Conservation (phyloP, 106 monocot genomes). For the Acanthochlamys bracteata region DNA sequence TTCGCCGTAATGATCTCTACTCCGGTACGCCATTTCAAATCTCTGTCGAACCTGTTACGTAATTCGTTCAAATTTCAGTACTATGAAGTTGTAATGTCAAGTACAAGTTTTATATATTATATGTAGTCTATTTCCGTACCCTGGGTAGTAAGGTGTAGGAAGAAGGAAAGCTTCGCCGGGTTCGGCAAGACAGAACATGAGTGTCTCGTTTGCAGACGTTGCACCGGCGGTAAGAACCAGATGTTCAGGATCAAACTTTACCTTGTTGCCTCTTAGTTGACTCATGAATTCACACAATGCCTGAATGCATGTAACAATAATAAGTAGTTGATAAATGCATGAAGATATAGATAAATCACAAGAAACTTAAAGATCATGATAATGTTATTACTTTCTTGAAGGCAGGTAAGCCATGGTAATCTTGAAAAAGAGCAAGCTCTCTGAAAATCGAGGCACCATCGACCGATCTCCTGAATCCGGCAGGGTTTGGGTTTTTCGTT, state of each 20-base stretch:
- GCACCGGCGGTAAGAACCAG: conserved; percentile 61
- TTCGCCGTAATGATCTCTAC: conserved; percentile 44
- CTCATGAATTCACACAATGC: conserved; percentile 30
- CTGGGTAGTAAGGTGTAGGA: conserved; percentile 66
- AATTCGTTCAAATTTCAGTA: too few relatives aligned
- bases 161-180: conserved; percentile 73
- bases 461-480: conserved; percentile 17
- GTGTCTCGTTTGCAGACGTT: conserved; percentile 63
- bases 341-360: not conserved
- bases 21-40: conserved; percentile 60
- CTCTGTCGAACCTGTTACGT: conserved; percentile 43
- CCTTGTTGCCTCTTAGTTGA: conserved; percentile 21
- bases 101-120: too few relatives aligned
- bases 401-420: conserved; percentile 78
- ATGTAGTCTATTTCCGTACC: conserved; percentile 14
- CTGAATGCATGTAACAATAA: conserved; percentile 4
- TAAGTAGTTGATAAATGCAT: not conserved
- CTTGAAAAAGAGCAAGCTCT: conserved; percentile 86
- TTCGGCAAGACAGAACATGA: conserved; percentile 65
- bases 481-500: conserved; percentile 35
- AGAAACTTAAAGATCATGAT: not conserved
- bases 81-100: not conserved
- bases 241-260: conserved; percentile 26
- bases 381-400: conserved; percentile 46
- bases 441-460: conserved; percentile 45